A percentile compares a stretch with the other conserved stretches of the same genome.
These are phyloP conservation scores for Yarrowia sp. DNA, from an alignment of 805 yeast species.

Conservation along the genomic window DNA sequence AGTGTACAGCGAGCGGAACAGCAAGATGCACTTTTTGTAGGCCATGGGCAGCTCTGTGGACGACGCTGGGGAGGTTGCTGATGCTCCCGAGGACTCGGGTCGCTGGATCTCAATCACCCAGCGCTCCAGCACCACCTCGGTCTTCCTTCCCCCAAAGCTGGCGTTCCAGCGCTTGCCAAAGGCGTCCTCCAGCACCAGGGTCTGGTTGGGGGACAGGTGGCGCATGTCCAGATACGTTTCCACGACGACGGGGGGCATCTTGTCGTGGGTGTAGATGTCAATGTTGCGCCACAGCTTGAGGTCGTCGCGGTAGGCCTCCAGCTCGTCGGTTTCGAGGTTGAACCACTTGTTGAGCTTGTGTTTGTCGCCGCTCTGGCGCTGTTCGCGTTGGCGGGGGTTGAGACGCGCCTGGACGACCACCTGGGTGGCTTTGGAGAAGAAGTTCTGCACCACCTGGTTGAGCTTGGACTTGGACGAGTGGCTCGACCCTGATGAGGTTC, in stretches of 20 bases:
- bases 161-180: slow-evolving; percentile 57
- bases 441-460: slow-evolving; percentile 51
- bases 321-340: slow-evolving; percentile 53
- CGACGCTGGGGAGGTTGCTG: slow-evolving; percentile 18
- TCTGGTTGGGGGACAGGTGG: slow-evolving; percentile 61
- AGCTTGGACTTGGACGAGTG: slow-evolving; percentile 37
- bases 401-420: slow-evolving; percentile 50
- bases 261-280: slow-evolving; percentile 42
- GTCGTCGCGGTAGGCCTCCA: slow-evolving; percentile 59
- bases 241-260: slow-evolving; percentile 81
- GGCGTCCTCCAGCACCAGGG: slow-evolving; percentile 64
- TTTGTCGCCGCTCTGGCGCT: slow-evolving; percentile 42
- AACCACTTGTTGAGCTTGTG: slow-evolving; percentile 50
- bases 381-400: slow-evolving; percentile 42
- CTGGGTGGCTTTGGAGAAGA: slow-evolving; percentile 52
- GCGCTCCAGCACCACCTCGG: slow-evolving; percentile 90
- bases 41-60: slow-evolving; percentile 65
- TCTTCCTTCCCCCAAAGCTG: slow-evolving; percentile 67
- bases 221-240: slow-evolving; percentile 81
- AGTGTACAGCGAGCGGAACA: slow-evolving; percentile 77
- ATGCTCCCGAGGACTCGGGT: not conserved
- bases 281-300: slow-evolving; percentile 65
- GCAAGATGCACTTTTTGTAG: slow-evolving; percentile 74
- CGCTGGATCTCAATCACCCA: slow-evolving; percentile 74
- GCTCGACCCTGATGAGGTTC: slow-evolving; percentile 21